Evolutionary conservation across 192 early-diverging fungal species (phyloP).

Genomic region (Phlyctochytrium planicorne): DNA sequence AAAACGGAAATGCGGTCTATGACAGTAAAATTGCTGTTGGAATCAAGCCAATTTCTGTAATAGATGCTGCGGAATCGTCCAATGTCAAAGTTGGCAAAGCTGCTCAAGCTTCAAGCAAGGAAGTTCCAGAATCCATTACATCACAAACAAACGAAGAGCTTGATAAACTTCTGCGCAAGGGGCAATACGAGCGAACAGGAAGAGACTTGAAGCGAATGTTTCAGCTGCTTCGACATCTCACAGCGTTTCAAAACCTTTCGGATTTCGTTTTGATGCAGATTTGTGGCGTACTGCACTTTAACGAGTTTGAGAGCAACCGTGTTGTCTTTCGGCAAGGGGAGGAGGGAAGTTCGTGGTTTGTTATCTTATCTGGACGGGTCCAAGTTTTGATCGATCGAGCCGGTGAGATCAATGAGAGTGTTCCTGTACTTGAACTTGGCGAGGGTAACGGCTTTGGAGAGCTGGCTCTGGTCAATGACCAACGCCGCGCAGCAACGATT

Average conservation of each 20-base stretch:
- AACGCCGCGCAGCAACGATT: conserved; percentile 36
- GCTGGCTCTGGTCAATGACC: conserved; percentile 34
- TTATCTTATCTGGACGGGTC: conserved; percentile 34
- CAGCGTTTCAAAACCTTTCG: conserved; percentile 33
- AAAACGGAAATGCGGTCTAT: too few species aligned
- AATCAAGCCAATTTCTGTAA: too few species aligned
- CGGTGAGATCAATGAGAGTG: neutral
- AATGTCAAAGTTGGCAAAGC: too few species aligned
- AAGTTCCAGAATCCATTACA: too few species aligned
- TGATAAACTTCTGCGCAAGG: conserved; percentile 20
- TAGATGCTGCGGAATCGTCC: too few species aligned
- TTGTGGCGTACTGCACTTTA: conserved; percentile 35
- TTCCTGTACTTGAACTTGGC: conserved; percentile 9
- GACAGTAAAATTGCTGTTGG: too few species aligned
- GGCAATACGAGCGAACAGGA: conserved; percentile 12
- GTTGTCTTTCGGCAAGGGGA: conserved; percentile 47
- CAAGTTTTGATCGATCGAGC: conserved; percentile 24
- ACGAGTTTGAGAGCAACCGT: conserved; percentile 28
- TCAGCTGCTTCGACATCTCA: conserved; percentile 16
- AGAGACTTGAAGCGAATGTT: conserved; percentile 24
- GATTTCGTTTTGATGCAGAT: conserved; percentile 41
- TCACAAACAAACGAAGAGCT: conserved; percentile 5
- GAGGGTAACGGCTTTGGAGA: conserved; percentile 44
- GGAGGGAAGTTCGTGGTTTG: conserved; percentile 32
- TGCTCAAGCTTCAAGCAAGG: too few species aligned